Base-by-base conservation (phyloP, 768 basidiomycete species). In the Daedaleopsis sinensis region DNA sequence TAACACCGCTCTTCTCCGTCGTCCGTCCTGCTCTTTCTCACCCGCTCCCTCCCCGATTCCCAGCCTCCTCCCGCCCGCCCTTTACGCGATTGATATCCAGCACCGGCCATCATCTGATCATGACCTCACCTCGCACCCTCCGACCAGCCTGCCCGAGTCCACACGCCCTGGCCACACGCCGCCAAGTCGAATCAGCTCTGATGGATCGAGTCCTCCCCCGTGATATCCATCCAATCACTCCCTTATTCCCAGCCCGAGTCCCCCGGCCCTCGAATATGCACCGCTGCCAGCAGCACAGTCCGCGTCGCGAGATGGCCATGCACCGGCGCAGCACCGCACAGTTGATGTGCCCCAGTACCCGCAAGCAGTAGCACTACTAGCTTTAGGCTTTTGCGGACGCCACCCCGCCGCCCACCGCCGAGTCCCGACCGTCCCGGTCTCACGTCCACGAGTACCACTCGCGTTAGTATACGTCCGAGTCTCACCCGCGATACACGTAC, bases 1-100 rank as follows among this genome's bases (percentile, higher is more conserved):
- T 64, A 56, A 23, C 50, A 57, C 63, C 58, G 58, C 58, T 35
- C 58, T 59, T 57, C 58, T 16, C 48, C 59, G 62, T 56, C 62
- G n/a, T 42, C 21, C 42, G 6, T 10, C 12, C 39, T 9, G 21
- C 19, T 7, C 53, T 18, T 44, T 16, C 23, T 43, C 53, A 39
- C 42, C 21, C 42, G 6, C 24, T 18, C 53, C 53, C 12, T 21
- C 55, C 44, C 43, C 12, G 18, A 37, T 38, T 32, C 19, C 24
- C 49, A 52, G n/a, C 44, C 43, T 36, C 32, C 15, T 39, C 52
- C 11, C 52, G 13, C 38, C 51, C 27, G 27, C 27, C 27, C 7
- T 7, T 32, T 32, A 3, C 7, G 27, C 27, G 27, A 32, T 7
- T 32, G 4, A 32, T 32, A 3, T 32, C 27, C 4, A 32, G 19